Base-by-base conservation (phyloP, 441 rosid species). In the Melastoma candidum region DNA sequence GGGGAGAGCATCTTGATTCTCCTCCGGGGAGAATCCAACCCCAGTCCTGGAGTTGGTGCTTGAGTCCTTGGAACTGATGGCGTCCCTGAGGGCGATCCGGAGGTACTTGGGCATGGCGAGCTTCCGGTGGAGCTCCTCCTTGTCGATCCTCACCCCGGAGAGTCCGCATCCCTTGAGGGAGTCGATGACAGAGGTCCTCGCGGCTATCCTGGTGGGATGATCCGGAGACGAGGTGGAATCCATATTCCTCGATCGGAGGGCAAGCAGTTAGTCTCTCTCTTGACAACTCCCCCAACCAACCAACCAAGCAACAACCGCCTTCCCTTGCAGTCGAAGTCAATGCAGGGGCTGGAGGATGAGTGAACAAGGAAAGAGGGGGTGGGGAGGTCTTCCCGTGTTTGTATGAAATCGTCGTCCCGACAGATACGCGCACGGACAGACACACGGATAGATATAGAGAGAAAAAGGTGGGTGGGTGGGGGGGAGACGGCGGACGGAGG, bases 81-180 rank as follows among this genome's bases (percentile, higher is more conserved):
- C 68, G 13, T 86, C 81, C 29, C 71, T 61, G 65, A 93, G 75
- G 13, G 90, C 93, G 11, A 60, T 71, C 6, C 93, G 90, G n/a
- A 93, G 69, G 63, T 93, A 83, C 63, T 71, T 71, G 7, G 97
- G 97, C 69, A 93, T 80, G 26, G 58, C 55, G 8, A 86, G 54
- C 51, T 65, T 76, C 65, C 51, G 39, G 64, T 60, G 75, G 24
- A 86, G 73, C 58, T 77, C 87, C 58, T 89, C 90, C 74, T 68
- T 89, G 55, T 83, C 80, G 48, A 90, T 68, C 49, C 88, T 72
- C 58, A 76, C 63, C 58, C 88, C 92, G 24, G 83, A 70, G 12
- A 86, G 67, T 2, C 93, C 90, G 50, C 90, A 86, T 3, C 83
- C 76, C 39, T 72, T 67, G 64, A 71, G 64, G 44, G 90, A 78